Percentiles rank a stretch among this genome's conserved stretches.
Evolutionary conservation across 257 asterid species (phyloP).

Genomic region (Solanum paucissectum): DNA sequence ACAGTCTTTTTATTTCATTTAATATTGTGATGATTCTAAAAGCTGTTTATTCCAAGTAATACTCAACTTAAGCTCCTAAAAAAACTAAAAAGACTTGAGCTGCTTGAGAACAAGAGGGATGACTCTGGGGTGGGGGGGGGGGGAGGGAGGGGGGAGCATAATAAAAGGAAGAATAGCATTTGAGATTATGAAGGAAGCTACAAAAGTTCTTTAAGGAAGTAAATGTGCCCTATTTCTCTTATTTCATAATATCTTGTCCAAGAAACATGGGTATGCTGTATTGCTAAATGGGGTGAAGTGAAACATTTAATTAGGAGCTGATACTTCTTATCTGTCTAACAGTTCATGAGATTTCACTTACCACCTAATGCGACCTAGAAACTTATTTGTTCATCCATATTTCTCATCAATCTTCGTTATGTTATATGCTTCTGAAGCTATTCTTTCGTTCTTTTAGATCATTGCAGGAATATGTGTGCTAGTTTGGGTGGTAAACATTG

Average conservation of each 20-base stretch:
- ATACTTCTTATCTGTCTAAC: neutral
- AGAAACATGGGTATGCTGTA: neutral
- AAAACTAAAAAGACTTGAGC: neutral
- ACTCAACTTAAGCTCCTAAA: neutral
- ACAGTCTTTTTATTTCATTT: neutral
- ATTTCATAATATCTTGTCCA: neutral
- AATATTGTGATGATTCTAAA: neutral
- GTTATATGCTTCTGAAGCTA: slow-evolving; percentile 11
- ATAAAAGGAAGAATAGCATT: neutral
- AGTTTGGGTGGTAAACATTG: slow-evolving; percentile 97
- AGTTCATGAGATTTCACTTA: neutral
- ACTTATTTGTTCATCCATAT: neutral
- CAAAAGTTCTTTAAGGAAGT: neutral
- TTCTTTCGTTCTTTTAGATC: slow-evolving; percentile 50
- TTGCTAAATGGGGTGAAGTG: neutral
- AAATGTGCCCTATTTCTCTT: neutral
- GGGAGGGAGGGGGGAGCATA: neutral
- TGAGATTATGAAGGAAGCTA: neutral
- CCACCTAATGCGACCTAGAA: neutral
- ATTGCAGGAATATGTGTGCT: slow-evolving; percentile 94
- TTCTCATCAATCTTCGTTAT: neutral
- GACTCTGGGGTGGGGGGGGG: neutral
- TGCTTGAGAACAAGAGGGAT: neutral
- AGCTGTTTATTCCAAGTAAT: neutral
- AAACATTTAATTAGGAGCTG: neutral